Evolutionary conservation across 2,329 filamentous ascomycete species (phyloP).

Genomic region (Pseudogymnoascus pannorum): DNA sequence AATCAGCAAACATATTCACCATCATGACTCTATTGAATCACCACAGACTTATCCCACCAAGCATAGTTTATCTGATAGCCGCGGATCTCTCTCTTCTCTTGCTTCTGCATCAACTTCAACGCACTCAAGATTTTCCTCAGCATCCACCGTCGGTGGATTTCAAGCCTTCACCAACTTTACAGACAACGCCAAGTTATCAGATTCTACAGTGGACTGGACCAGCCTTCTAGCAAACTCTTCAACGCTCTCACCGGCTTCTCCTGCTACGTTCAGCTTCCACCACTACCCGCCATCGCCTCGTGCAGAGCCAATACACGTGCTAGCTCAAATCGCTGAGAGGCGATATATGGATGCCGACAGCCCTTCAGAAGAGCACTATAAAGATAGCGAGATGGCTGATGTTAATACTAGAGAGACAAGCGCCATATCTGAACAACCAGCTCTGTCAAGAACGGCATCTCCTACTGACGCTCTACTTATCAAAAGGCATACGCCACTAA

Average conservation of each 20-base stretch:
- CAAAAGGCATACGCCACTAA: background rate
- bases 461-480: background rate
- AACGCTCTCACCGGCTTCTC: background rate
- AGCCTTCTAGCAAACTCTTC: background rate
- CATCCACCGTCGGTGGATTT: slow-evolving; percentile 25
- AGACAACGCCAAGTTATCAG: background rate
- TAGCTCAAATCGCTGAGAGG: background rate
- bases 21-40: slow-evolving; percentile 7
- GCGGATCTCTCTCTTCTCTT: slow-evolving; percentile 28
- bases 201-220: background rate
- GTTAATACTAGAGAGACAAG: background rate
- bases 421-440: background rate
- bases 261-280: background rate
- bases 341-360: background rate
- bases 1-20: slow-evolving; percentile 7
- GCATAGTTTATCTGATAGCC: slow-evolving; percentile 29
- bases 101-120: slow-evolving; percentile 26
- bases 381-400: background rate
- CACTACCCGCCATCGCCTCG: background rate
- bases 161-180: slow-evolving; percentile 8
- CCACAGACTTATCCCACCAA: slow-evolving; percentile 14
- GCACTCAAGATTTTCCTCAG: slow-evolving; percentile 29
- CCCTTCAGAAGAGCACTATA: background rate
- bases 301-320: background rate
- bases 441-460: background rate